phyloP scores from a whole-genome alignment of 306 rosid genomes.

The Prunus persica region Prunus_persica_NCBIv2 NC_034016.1:6563001-6563500 shows the following conservation, averaged over 20 bases:
- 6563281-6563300: not conserved
- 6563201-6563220: not conserved
- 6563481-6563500: not conserved
- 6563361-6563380: not conserved
- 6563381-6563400: not conserved
- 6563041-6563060: not conserved
- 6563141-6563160: not conserved
- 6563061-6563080: not conserved
- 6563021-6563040: not conserved
- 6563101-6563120: not conserved
- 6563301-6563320: not conserved
- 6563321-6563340: not conserved
- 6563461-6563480: not conserved
- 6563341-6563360: not conserved
- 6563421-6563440: not conserved
- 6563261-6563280: not conserved
- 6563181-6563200: not conserved
- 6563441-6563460: not conserved
- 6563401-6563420: not conserved
- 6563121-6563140: not conserved
- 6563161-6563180: not conserved
- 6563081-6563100: not conserved
- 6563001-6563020: not conserved
- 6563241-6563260: not conserved
- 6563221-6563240: not conserved